Evolutionary conservation across 2,329 filamentous ascomycete species (phyloP).

Genomic region (Epichloe brachyelytri): DNA sequence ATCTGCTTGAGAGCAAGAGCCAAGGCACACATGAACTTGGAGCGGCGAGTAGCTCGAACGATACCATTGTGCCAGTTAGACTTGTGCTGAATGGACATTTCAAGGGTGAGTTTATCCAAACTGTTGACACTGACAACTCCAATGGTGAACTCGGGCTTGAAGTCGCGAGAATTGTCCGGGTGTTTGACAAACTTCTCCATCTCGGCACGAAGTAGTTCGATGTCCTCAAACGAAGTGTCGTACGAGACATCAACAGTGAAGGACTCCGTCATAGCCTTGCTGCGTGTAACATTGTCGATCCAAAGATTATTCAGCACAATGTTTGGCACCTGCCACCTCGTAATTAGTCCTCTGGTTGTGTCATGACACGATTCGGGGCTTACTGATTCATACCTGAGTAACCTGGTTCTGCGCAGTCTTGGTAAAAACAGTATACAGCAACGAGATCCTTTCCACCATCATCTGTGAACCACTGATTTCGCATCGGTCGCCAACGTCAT

Average conservation of each 20-base stretch:
- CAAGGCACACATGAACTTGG: conserved; percentile 94
- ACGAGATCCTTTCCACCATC: conserved; percentile 83
- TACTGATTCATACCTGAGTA: conserved; percentile 32
- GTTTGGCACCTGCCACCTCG: conserved; percentile 63
- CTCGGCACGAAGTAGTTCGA: conserved; percentile 72
- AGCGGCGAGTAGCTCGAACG: conserved; percentile 66
- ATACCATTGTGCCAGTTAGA: conserved; percentile 83
- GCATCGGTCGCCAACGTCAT: conserved; percentile 88
- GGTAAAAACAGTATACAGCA: conserved; percentile 86
- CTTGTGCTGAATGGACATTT: conserved; percentile 81
- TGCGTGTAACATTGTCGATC: conserved; percentile 88
- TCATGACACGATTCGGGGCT: not conserved
- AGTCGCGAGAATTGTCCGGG: conserved; percentile 81
- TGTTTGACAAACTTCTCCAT: conserved; percentile 74
- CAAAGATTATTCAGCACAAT: conserved; percentile 84
- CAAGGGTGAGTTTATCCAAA: conserved; percentile 76
- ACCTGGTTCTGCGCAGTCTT: conserved; percentile 71
- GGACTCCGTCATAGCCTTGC: conserved; percentile 81
- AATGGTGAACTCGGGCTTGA: conserved; percentile 71
- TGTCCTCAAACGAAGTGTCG: conserved; percentile 78
- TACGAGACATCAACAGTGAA: conserved; percentile 71
- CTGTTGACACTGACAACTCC: conserved; percentile 68
- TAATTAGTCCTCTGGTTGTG: not conserved
- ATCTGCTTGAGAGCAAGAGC: conserved; percentile 75
- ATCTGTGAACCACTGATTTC: conserved; percentile 61